A percentile compares a stretch with the other conserved stretches of the same genome.
Conservation (phyloP, 495 filamentous ascomycete genomes). For the Tuber borchii region DNA sequence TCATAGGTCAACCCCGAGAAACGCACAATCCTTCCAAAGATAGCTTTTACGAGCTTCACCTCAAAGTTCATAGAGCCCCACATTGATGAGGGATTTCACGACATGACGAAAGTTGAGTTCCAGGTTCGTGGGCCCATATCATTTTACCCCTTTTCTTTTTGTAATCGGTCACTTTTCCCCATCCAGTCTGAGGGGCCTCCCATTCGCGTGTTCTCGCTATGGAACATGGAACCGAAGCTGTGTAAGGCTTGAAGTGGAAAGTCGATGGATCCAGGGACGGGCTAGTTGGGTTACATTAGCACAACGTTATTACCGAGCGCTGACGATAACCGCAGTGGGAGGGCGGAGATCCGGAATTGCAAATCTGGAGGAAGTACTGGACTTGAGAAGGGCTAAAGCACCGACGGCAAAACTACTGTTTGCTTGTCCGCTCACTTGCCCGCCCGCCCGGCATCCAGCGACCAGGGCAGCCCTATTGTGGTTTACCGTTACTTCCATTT, state of each 20-base stretch:
- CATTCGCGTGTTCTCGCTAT: neutral
- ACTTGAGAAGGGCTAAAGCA: slow-evolving; percentile 44
- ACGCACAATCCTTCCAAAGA: slow-evolving; percentile 61
- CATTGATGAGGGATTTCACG: slow-evolving; percentile 74
- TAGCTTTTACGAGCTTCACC: slow-evolving; percentile 71
- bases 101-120: slow-evolving; percentile 58
- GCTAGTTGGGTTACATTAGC: neutral
- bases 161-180: neutral
- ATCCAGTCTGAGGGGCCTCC: slow-evolving; percentile 6
- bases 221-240: neutral
- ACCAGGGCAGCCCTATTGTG: neutral
- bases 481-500: neutral
- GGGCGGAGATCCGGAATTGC: slow-evolving; percentile 51
- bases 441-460: neutral
- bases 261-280: neutral
- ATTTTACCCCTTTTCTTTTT: slow-evolving; percentile 13
- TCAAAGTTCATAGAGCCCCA: slow-evolving; percentile 64
- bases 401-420: neutral
- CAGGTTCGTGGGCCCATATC: slow-evolving; percentile 44
- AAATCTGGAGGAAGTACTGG: slow-evolving; percentile 70
- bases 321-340: slow-evolving; percentile 48
- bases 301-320: slow-evolving; percentile 13
- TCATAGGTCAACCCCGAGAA: slow-evolving; percentile 73
- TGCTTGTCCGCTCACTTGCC: slow-evolving; percentile 4
- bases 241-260: neutral